Evolutionary conservation across 2,329 filamentous ascomycete genomes (phyloP).

Genomic region (Alternaria sp.): DNA sequence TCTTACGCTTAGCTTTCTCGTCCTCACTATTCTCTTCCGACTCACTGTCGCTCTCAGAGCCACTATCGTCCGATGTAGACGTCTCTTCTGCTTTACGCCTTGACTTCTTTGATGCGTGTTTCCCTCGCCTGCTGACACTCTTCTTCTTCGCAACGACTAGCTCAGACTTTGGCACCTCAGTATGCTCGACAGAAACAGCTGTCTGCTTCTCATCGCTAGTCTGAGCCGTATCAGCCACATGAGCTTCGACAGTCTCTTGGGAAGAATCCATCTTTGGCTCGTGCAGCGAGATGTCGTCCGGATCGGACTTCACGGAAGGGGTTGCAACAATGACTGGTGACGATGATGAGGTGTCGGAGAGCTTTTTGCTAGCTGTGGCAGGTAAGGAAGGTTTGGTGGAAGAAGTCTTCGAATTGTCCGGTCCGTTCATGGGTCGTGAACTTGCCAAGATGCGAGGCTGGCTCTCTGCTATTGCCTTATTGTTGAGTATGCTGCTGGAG

Average conservation of each 20-base stretch:
- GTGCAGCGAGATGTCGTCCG: conserved; percentile 22
- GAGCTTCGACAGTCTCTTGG: conserved; percentile 15
- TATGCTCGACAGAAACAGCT: conserved; percentile 2
- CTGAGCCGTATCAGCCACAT: conserved; percentile 3
- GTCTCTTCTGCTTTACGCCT: conserved; percentile 26
- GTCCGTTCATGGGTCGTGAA: conserved; percentile 27
- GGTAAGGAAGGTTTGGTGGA: conserved; percentile 11
- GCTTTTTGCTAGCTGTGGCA: conserved; percentile 12
- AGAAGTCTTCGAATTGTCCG: conserved; percentile 15
- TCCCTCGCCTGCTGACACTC: conserved; percentile 14
- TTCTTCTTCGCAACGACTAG: conserved; percentile 15
- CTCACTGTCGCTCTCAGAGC: conserved; percentile 25
- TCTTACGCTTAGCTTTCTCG: conserved; percentile 31
- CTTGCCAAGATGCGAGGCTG: background rate
- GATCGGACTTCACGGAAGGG: conserved; percentile 29
- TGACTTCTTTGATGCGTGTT: conserved; percentile 22
- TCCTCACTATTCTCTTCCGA: conserved; percentile 27
- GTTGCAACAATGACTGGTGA: conserved; percentile 34
- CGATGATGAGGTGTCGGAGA: conserved; percentile 30
- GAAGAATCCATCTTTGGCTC: conserved; percentile 19
- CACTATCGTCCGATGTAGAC: conserved; percentile 30
- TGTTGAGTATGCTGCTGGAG: background rate
- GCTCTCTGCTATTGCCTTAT: background rate
- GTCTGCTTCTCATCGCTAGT: conserved; percentile 2
- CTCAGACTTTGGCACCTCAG: conserved; percentile 15